A percentile compares a stretch with the other conserved stretches of the same genome.
phyloP scores from a whole-genome alignment of 192 early-diverging fungal genomes.

The Cetraspora pellucida region DNA sequence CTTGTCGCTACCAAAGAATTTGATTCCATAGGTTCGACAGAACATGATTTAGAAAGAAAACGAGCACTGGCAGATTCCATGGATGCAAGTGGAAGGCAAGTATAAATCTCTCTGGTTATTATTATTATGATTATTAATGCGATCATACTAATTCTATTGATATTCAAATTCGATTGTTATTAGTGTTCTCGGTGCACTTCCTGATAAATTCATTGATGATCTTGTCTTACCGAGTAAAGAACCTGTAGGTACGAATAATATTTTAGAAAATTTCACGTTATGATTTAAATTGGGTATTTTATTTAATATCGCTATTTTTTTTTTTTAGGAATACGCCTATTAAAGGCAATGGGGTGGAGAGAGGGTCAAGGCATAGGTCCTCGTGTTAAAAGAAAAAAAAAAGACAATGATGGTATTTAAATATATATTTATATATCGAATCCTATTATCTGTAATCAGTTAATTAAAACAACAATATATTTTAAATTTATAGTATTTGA shows the following conservation, averaged over 20 bases:
- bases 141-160: background rate
- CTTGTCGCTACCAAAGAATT: constrained; percentile 70
- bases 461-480: background rate
- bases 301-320: background rate
- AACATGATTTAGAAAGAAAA: constrained; percentile 59
- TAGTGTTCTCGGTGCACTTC: constrained; percentile 47
- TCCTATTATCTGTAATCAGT: background rate
- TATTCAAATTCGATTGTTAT: background rate
- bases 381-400: constrained; percentile 51
- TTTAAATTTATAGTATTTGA: too few relatives aligned
- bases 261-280: background rate
- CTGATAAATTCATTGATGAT: constrained; percentile 56
- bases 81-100: constrained; percentile 50
- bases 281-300: background rate
- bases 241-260: constrained; percentile 46
- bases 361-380: constrained; percentile 87
- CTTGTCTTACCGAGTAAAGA: constrained; percentile 66
- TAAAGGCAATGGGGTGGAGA: constrained; percentile 86
- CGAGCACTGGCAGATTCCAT: constrained; percentile 46
- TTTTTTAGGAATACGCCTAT: constrained; percentile 57
- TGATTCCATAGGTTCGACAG: constrained; percentile 65
- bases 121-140: background rate
- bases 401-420: constrained; percentile 20
- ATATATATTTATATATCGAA: background rate
- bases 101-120: background rate